Evolutionary conservation across 768 basidiomycete species (phyloP).

Genomic region (Russula olivacea): DNA sequence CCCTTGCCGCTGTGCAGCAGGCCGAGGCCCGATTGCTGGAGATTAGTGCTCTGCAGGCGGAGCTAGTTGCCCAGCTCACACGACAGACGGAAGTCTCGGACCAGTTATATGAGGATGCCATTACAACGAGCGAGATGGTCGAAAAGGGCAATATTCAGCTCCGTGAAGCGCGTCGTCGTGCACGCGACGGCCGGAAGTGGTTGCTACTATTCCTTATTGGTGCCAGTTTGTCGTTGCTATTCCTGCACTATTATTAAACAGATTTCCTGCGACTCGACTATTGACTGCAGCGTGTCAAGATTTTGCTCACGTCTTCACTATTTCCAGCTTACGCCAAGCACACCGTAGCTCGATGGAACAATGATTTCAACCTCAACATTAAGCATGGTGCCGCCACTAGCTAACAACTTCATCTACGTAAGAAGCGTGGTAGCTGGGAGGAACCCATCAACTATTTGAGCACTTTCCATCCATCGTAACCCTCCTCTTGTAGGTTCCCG

Average conservation of each 20-base stretch:
- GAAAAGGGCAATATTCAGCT: slow-evolving; percentile 89
- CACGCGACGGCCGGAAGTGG: slow-evolving; percentile 83
- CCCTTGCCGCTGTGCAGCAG: slow-evolving; percentile 81
- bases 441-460: not conserved
- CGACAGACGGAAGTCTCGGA: slow-evolving; percentile 91
- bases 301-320: not conserved
- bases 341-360: not conserved
- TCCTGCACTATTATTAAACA: slow-evolving; percentile 81
- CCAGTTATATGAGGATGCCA: slow-evolving; percentile 90
- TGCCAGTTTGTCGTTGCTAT: slow-evolving; percentile 84
- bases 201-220: slow-evolving; percentile 89
- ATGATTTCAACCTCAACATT: not conserved
- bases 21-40: slow-evolving; percentile 90
- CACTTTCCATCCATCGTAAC: not conserved
- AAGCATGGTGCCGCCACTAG: not conserved
- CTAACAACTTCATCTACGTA: not conserved
- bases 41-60: slow-evolving; percentile 88
- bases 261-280: not conserved
- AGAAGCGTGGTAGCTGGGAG: not conserved
- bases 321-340: not conserved
- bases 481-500: not conserved
- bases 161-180: slow-evolving; percentile 80
- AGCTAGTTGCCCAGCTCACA: slow-evolving; percentile 81
- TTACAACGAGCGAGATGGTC: slow-evolving; percentile 77
- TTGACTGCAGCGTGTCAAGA: not conserved